Evolutionary conservation across 129 eudicot genomes (phyloP).

Genomic region (Artemisia annua): DNA sequence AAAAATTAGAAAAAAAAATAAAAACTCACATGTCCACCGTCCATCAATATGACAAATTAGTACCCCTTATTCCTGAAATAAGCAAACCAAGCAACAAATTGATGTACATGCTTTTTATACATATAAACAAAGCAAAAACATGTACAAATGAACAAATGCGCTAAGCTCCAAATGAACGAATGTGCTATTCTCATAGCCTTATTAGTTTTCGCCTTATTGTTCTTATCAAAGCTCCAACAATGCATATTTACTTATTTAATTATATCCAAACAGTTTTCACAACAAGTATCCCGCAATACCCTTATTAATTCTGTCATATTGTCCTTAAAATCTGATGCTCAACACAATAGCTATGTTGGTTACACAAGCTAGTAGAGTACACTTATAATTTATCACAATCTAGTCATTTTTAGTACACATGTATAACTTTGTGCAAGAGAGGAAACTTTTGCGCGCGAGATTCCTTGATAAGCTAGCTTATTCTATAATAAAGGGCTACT

Average conservation of each 20-base stretch:
- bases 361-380: neutral
- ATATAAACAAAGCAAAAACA: neutral
- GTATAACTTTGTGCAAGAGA: too few species aligned
- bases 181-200: neutral
- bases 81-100: neutral
- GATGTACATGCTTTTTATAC: neutral
- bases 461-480: too few species aligned
- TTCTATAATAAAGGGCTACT: neutral
- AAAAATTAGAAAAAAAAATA: too few species aligned
- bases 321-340: neutral
- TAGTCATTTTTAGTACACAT: neutral
- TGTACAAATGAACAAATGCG: neutral
- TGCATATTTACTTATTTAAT: too few species aligned
- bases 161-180: neutral
- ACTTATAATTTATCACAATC: neutral
- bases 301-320: neutral
- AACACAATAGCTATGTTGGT: neutral
- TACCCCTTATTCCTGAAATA: neutral
- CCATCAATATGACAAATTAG: neutral
- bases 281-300: neutral
- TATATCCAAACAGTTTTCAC: neutral
- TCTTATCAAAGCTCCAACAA: too few species aligned
- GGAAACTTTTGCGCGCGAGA: too few species aligned
- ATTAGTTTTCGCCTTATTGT: neutral
- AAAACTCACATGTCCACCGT: slow-evolving; percentile 2